Evolutionary conservation across 306 rosid genomes (phyloP), one percentile per base, ranked within the genome.

Genomic region (Trifolium repens): DNA sequence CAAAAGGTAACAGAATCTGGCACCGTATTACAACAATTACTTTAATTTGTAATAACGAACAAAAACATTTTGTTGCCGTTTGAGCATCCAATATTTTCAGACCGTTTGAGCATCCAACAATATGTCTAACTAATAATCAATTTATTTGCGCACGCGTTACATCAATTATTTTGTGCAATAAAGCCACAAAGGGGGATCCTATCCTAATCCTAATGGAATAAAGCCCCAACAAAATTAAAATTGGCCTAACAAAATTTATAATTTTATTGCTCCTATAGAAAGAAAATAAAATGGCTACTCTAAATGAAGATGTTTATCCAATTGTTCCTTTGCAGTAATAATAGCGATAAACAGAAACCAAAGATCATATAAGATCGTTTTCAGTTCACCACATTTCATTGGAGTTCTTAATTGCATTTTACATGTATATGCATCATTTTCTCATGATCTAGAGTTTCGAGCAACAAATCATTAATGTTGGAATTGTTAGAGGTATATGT

Each of bases 51-150:
- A 65, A 65, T 5, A 40, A 65, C 35, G 16, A 40, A 40, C 71
- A 66, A 37, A 30, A 30, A 15, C 3, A 55, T 63, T 17, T 64
- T 1, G 52, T 66, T 66, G 53, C 35, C 35, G 34, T 40, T 66
- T 40, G 35, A 66, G 71, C 7, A 66, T 66, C 71, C 71, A 66
- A 66, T 66, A 40, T 66, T 66, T 66, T 43, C 34, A 40, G 17
- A 66, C 71, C 71, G 71, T 66, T 66, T 66, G 53, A 66, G 50
- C 34, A 40, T 40, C 34, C 34, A 40, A 65, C 19, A 39, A 5
- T 4, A 24, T 11, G 16, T 60, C 6, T 1, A 61, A 61, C 32
- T 19, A 50, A 34, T 7, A 32, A 66, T 66, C 50, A 50, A 19
- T 17, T 11, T 22, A 65, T 40, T 66, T 66, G n/a, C 1, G 71